phyloP scores from a whole-genome alignment of 2,329 filamentous ascomycete species.

The Arachnomyces sp. region DNA sequence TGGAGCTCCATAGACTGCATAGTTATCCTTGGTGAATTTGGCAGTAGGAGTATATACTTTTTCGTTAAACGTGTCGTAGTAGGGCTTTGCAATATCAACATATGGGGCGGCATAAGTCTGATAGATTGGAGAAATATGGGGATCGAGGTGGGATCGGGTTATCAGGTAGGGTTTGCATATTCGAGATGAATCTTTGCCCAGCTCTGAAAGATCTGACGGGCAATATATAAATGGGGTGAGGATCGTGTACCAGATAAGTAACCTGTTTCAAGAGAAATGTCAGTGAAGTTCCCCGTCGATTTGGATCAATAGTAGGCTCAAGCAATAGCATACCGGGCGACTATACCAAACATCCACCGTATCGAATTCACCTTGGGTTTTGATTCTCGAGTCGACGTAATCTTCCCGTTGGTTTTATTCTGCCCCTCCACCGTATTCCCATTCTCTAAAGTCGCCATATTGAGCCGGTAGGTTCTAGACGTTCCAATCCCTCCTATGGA shows the following conservation, averaged over 20 bases:
- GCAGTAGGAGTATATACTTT: slow-evolving; percentile 61
- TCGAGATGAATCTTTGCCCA: slow-evolving; percentile 61
- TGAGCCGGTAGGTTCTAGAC: background rate
- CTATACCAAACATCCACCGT: slow-evolving; percentile 27
- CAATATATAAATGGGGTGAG: slow-evolving; percentile 75
- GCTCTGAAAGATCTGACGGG: slow-evolving; percentile 58
- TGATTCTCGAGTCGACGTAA: slow-evolving; percentile 7
- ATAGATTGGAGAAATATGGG: slow-evolving; percentile 79
- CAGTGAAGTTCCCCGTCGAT: slow-evolving; percentile 3
- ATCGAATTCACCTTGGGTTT: slow-evolving; percentile 17
- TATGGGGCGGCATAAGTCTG: slow-evolving; percentile 75
- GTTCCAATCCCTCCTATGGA: no score
- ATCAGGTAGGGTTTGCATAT: slow-evolving; percentile 74
- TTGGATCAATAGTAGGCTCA: background rate
- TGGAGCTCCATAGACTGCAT: slow-evolving; percentile 65
- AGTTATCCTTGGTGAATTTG: slow-evolving; percentile 52
- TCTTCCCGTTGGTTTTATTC: slow-evolving; percentile 12
- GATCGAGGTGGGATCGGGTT: slow-evolving; percentile 58
- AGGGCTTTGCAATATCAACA: slow-evolving; percentile 66
- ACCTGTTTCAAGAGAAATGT: slow-evolving; percentile 39
- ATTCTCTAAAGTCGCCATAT: background rate
- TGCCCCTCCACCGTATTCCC: slow-evolving; percentile 9
- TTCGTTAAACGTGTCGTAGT: slow-evolving; percentile 51
- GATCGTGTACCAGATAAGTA: slow-evolving; percentile 80
- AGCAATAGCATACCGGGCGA: slow-evolving; percentile 25